These are phyloP conservation scores for Saprolegnia parasitica DNA, from an alignment of 352 stramenopile species.

Conservation along the genomic window DNA sequence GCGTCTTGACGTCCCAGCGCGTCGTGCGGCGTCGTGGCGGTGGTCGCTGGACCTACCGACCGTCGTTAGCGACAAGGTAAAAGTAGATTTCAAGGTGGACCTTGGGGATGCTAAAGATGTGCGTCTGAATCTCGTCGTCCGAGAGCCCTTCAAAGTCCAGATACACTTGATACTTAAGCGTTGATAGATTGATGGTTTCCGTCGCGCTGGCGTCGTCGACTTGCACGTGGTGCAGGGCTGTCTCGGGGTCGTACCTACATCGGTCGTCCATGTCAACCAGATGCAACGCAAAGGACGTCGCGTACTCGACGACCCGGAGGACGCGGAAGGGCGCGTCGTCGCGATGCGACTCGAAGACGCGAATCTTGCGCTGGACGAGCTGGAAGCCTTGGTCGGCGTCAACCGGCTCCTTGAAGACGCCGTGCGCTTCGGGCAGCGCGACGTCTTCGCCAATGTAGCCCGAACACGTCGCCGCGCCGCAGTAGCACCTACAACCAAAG, in stretches of 20 bases:
- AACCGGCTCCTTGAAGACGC: slow-evolving; percentile 63
- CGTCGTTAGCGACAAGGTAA: neutral
- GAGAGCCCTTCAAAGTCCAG: slow-evolving; percentile 45
- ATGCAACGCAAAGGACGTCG: neutral
- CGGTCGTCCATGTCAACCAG: neutral
- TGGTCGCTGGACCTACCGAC: slow-evolving; percentile 15
- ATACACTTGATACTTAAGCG: slow-evolving; percentile 62
- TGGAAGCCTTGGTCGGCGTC: slow-evolving; percentile 42
- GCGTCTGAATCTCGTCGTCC: slow-evolving; percentile 48
- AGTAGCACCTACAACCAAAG: slow-evolving; percentile 47
- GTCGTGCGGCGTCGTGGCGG: neutral
- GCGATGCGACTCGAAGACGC: slow-evolving; percentile 52
- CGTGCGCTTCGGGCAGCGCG: slow-evolving; percentile 36
- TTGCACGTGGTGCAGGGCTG: slow-evolving; percentile 7
- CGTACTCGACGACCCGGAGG: slow-evolving; percentile 45
- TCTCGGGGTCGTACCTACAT: slow-evolving; percentile 11
- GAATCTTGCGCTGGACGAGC: slow-evolving; percentile 54
- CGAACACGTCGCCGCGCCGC: slow-evolving; percentile 59
- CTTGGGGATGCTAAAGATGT: slow-evolving; percentile 80
- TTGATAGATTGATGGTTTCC: neutral
- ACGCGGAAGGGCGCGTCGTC: slow-evolving; percentile 59
- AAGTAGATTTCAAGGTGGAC: neutral
- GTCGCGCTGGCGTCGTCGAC: slow-evolving; percentile 1
- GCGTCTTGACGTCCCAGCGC: slow-evolving; percentile 11
- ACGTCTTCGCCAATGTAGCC: slow-evolving; percentile 57